Percentiles rank a stretch among this genome's conserved stretches.
phyloP scores from a whole-genome alignment of 2,329 filamentous ascomycete species.

The Colletotrichum magnum region DNA sequence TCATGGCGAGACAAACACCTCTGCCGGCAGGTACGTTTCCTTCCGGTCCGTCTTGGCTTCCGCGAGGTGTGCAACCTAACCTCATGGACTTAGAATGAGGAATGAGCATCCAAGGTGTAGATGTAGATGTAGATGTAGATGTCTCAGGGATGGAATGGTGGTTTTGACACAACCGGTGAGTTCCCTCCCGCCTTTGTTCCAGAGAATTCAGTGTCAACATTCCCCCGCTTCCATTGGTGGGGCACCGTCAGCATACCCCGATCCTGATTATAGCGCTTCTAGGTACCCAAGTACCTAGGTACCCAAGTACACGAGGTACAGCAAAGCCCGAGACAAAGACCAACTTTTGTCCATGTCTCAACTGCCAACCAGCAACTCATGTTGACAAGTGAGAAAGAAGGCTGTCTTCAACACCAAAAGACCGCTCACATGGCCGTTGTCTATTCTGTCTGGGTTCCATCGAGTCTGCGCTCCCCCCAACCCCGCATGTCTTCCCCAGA shows the following conservation, averaged over 20 bases:
- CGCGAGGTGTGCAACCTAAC: not conserved
- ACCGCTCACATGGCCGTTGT: conserved; percentile 26
- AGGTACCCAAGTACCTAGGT: not conserved
- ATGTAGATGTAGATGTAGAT: too few species aligned
- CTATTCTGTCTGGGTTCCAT: conserved; percentile 17
- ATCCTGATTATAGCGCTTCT: not conserved
- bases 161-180: too few species aligned
- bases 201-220: too few species aligned
- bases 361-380: not conserved
- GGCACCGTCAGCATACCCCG: too few species aligned
- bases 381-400: too few species aligned
- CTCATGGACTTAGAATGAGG: too few species aligned
- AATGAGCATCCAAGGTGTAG: too few species aligned
- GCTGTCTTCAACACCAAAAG: not conserved
- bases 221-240: too few species aligned
- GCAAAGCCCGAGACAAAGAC: not conserved
- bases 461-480: conserved; percentile 10
- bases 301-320: not conserved
- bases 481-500: conserved; percentile 38
- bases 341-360: conserved; percentile 5
- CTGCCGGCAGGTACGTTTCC: conserved; percentile 3
- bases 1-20: conserved; percentile 10
- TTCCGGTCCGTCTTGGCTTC: conserved; percentile 26
- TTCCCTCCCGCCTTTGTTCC: too few species aligned
- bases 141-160: not conserved